Base-by-base conservation (phyloP, 495 filamentous ascomycete species). In the Immersiella caudata region DNA sequence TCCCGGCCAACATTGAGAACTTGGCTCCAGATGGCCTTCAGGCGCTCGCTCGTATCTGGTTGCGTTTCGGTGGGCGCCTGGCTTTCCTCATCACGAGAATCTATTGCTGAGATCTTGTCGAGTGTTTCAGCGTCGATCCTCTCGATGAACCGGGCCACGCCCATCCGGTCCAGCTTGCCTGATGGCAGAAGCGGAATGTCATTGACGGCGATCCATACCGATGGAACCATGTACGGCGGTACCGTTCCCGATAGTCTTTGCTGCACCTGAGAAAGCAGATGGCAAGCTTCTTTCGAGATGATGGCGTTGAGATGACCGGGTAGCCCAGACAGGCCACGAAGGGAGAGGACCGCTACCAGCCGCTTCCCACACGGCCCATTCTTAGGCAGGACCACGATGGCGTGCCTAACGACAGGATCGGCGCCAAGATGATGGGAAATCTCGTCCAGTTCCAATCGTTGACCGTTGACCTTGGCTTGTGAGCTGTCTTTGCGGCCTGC, bases 141-240 rank as follows among this genome's bases (percentile, higher is more conserved):
- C 2, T 71, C 71, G 24, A 75, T 40, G 20, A 70, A 73, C 14
- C n/a, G 3, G 6, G 29, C 60, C 1, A 73, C 63, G 21, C 75
- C 68, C 25, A 81, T 82, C 16, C 87, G 82, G 67, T 90, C 86
- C 7, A 84, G 79, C 70, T 90, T 89, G 14, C 79, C 84, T 0
- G 84, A 85, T 0, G 77, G 79, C 0, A 81, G 75, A 25, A 83
- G 70, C 0, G 87, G 87, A 26, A 89, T 75, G 35, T 74, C 73
- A 27, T 73, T 74, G 0, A 89, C 66, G 0, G 85, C 83, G 26
- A 89, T 80, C 71, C 83, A 89, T 0, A 83, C 73, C 8, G 82
- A 75, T 1, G 88, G 88, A 51, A 89, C 78, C 87, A 89, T 89
- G 69, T 85, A 83, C 5, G 68, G 26, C 7, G 80, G 79, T 0